These are phyloP conservation scores for Albugo candida DNA, from an alignment of 352 stramenopile species.

Conservation along the genomic window DNA sequence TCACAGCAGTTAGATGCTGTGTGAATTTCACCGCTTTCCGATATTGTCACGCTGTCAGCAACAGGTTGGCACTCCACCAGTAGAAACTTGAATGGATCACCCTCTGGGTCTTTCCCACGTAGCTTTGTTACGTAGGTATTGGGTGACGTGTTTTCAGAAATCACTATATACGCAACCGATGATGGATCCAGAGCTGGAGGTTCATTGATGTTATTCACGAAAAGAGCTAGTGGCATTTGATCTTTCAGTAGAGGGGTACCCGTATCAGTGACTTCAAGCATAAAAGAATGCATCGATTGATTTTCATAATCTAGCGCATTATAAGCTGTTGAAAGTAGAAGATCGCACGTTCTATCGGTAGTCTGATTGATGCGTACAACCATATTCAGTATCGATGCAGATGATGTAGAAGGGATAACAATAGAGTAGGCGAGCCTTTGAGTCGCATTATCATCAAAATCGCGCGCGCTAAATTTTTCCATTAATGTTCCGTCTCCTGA, in stretches of 20 bases:
- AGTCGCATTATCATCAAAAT: conserved; percentile 12
- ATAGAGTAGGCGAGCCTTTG: conserved; percentile 23
- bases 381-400: neutral
- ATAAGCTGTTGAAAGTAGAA: conserved; percentile 10
- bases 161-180: neutral
- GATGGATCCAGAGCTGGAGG: conserved; percentile 13
- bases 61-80: conserved; percentile 14
- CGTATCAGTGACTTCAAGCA: conserved; percentile 26
- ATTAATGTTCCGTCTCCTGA: conserved; percentile 10
- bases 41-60: conserved; percentile 5
- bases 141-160: conserved; percentile 16
- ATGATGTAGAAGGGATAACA: conserved; percentile 3
- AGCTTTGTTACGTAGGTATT: conserved; percentile 14
- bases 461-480: conserved; percentile 10
- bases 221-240: conserved; percentile 21
- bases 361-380: conserved; percentile 18
- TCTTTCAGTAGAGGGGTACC: conserved; percentile 21
- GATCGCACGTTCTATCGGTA: conserved; percentile 16
- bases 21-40: conserved; percentile 1
- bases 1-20: conserved; percentile 4
- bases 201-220: conserved; percentile 26
- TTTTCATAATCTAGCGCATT: conserved; percentile 24
- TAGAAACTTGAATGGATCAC: conserved; percentile 19
- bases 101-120: conserved; percentile 23
- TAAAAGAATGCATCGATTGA: conserved; percentile 14